These are phyloP conservation scores for Fusarium azukiicola DNA, from an alignment of 2,329 filamentous ascomycete genomes.

Conservation along the genomic window DNA sequence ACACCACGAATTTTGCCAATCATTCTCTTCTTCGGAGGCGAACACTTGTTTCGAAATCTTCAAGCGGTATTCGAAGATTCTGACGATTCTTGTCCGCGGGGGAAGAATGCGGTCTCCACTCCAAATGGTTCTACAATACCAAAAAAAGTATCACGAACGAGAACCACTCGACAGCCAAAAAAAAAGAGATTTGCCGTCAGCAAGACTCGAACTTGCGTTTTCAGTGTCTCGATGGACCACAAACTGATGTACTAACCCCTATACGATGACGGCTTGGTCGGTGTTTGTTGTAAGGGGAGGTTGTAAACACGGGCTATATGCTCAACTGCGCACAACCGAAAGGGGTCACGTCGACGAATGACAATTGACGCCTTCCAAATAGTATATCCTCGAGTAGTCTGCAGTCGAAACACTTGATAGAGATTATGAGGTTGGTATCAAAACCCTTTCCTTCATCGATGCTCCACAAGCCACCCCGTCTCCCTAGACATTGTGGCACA, in stretches of 20 bases:
- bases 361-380: too few relatives aligned
- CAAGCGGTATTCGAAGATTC: too few relatives aligned
- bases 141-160: background rate
- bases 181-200: slow-evolving; percentile 5
- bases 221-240: background rate
- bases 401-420: too few relatives aligned
- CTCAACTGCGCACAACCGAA: background rate
- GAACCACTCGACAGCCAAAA: background rate
- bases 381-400: too few relatives aligned
- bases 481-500: too few relatives aligned
- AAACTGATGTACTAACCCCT: slow-evolving; percentile 23
- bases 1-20: background rate
- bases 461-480: too few relatives aligned
- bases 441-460: too few relatives aligned
- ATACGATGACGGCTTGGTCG: slow-evolving; percentile 19
- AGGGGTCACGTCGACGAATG: background rate
- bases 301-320: background rate
- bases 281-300: background rate
- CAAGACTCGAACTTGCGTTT: slow-evolving; percentile 24
- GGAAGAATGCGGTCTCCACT: accelerated
- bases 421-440: too few relatives aligned
- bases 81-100: background rate
- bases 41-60: too few relatives aligned
- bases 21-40: too few relatives aligned
- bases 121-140: background rate